phyloP scores from a whole-genome alignment of 768 basidiomycete species.

The Sarcodon aspratus region DNA sequence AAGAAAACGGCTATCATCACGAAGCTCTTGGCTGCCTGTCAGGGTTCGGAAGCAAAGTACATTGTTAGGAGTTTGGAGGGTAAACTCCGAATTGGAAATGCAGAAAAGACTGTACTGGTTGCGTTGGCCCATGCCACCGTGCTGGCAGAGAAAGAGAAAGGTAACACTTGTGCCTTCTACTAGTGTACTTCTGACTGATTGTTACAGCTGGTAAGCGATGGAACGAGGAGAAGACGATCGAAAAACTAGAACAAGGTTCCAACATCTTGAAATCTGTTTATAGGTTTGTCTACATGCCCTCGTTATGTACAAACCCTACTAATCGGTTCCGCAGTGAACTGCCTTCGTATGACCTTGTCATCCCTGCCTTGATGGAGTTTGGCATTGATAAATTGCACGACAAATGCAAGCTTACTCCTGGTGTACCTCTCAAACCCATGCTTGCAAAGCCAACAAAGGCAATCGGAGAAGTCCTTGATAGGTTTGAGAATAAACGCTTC shows the following conservation, averaged over 20 bases:
- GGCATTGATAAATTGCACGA: slow-evolving; percentile 64
- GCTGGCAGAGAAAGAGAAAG: slow-evolving; percentile 62
- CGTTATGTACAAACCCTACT: neutral
- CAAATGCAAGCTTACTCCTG: slow-evolving; percentile 85
- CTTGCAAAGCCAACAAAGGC: slow-evolving; percentile 98
- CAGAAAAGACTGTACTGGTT: slow-evolving; percentile 90
- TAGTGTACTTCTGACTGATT: slow-evolving; percentile 1
- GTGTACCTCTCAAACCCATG: slow-evolving; percentile 97
- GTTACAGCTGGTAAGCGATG: slow-evolving; percentile 58
- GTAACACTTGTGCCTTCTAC: slow-evolving; percentile 18
- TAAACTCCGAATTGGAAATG: slow-evolving; percentile 93
- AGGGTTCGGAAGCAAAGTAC: slow-evolving; percentile 90
- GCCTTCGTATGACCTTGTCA: slow-evolving; percentile 84
- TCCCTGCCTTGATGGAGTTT: slow-evolving; percentile 76
- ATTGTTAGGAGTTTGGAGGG: slow-evolving; percentile 93
- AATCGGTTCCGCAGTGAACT: slow-evolving; percentile 51
- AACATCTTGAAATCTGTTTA: slow-evolving; percentile 83
- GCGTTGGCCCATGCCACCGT: slow-evolving; percentile 89
- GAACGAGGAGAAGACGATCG: slow-evolving; percentile 60
- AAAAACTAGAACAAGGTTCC: slow-evolving; percentile 65
- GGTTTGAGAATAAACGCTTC: slow-evolving; percentile 91
- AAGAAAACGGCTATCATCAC: slow-evolving; percentile 96
- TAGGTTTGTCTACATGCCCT: slow-evolving; percentile 43
- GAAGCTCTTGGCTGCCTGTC: slow-evolving; percentile 85
- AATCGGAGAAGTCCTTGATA: slow-evolving; percentile 92